Base-by-base conservation (phyloP, 2,329 filamentous ascomycete species). In the Claviceps purpurea region DNA sequence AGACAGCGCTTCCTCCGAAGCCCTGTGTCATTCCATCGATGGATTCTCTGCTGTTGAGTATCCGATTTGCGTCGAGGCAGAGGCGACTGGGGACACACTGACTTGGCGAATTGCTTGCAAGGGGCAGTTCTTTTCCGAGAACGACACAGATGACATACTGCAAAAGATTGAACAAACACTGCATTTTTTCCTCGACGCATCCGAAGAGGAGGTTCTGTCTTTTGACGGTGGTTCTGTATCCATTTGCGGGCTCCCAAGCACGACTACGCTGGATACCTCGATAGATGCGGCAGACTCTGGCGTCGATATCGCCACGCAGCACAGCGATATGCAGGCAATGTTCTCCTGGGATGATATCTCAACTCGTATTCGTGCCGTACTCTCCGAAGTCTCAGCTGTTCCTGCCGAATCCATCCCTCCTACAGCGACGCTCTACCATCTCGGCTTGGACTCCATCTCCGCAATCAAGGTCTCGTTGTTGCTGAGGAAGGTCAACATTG, bases 371-470 rank as follows among this genome's bases (percentile, higher is more conserved):
- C 67, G 78, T 2, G 61, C 68, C 1, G 69, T 76, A 0, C 65
- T 85, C 14, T 69, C 74, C 0, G 62, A 73, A 34, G 73, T 90
- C 0, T 86, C 89, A 0, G 78, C 76, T 16, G 67, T 85, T 0
- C 70, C 81, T 0, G 66, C 73, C 18, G 62, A 72, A 0, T 71
- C 79, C 1, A 85, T 95, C 50, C 66, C 69, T 2, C 74, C 73
- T 52, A 70, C 73, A 1, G 77, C 82, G 49, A 87, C 77, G 0
- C 77, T 95, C 13, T 95, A 93, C 65, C 83, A 93, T 56, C 74
- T 96, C 1, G 90, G 90, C 0, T 78, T 96, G 1, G 90, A 96
- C 64, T 96, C 90, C 0, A 95, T 96, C 64, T 91, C 84, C 56
- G 85, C 89, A 1, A 93, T 96, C 69, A 94, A 93, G 61, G 81